Evolutionary conservation across 768 basidiomycete genomes (phyloP), one percentile per base, ranked within the genome.

Genomic region (Lanmaoa rubissima): DNA sequence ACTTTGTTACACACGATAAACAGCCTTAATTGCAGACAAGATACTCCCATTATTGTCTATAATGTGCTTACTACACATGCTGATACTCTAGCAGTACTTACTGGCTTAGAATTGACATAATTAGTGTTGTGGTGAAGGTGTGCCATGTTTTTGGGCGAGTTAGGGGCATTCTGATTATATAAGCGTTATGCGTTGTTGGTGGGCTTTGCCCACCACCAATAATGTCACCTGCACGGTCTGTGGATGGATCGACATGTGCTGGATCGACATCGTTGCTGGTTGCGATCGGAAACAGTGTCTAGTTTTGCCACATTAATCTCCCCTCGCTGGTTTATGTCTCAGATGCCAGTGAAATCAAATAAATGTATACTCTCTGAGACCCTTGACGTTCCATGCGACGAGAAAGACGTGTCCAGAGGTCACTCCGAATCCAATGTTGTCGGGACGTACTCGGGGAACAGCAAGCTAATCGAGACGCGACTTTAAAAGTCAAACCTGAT

Each of bases 401-500:
- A 41, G 3, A 46, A 45, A n/a, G 28, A 14, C 16, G 5, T 24
- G 13, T 38, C 11, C 13, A 24, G 31, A 17, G 1, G 38, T 36
- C 17, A 24, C 21, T 24, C 21, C 1, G 21, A 24, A 24, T 24
- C 21, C 21, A 5, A 19, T 10, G 34, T 19, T 14, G 26, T 10
- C 4, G 28, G 34, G 26, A 21, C 7, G 26, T 19, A 53, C 26
- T 8, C 16, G 7, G 13, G 26, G 10, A 21, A 34, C 13, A 19
- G 28, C 19, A n/a, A 34, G n/a, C 38, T 26, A 28, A 38, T n/a
- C 19, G 31, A 40, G 35, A 12, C 5, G 16, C 12, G 7, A 55
- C 42, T 55, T 43, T 61, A 73, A 78, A 85, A 72, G 34, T 75
- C 75, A 64, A 96, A 96, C 67, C 92, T 96, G 79, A 93, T 92